Conservation (phyloP, 1,284 basidiomycete genomes). For the Apiotrichum domesticum region DNA sequence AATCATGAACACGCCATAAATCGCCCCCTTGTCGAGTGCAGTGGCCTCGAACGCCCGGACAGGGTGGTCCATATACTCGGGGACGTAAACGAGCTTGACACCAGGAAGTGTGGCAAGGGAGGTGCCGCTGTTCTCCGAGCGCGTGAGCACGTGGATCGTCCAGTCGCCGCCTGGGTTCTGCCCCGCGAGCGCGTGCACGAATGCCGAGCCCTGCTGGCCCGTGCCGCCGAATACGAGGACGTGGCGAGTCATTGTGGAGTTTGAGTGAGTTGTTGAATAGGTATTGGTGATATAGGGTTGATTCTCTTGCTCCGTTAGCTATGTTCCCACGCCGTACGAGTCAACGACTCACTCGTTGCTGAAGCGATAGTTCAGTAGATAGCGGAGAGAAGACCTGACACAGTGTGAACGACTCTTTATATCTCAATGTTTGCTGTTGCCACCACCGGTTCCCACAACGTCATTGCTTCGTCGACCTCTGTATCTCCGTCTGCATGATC, state of each 20-base stretch:
- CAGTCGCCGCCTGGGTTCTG: conserved; percentile 16
- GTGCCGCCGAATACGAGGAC: conserved; percentile 34
- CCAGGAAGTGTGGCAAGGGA: conserved; percentile 22
- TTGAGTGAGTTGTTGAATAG: too few species aligned
- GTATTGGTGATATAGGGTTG: too few species aligned
- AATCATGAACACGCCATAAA: conserved; percentile 19
- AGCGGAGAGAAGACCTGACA: too few species aligned
- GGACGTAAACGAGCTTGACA: conserved; percentile 21
- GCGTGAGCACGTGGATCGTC: conserved; percentile 24
- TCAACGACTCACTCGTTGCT: too few species aligned
- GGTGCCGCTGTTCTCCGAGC: conserved; percentile 5
- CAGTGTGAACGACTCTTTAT: too few species aligned
- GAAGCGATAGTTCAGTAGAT: too few species aligned
- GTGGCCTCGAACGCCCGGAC: conserved; percentile 15
- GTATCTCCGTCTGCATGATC: too few species aligned
- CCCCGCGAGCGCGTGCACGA: conserved; percentile 24
- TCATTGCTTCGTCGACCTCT: too few species aligned
- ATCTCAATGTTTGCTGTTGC: too few species aligned
- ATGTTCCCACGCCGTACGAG: conserved; percentile 19
- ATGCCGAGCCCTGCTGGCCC: conserved; percentile 24
- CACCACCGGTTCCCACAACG: too few species aligned
- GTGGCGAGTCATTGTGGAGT: conserved; percentile 6
- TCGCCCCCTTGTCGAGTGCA: conserved; percentile 16
- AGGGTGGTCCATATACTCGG: conserved; percentile 25
- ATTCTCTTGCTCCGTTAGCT: conserved; percentile 19